Percentiles rank a stretch among this genome's conserved stretches.
Evolutionary conservation across 2,329 filamentous ascomycete genomes (phyloP).

Genomic region (Penicillium sclerotigenum): DNA sequence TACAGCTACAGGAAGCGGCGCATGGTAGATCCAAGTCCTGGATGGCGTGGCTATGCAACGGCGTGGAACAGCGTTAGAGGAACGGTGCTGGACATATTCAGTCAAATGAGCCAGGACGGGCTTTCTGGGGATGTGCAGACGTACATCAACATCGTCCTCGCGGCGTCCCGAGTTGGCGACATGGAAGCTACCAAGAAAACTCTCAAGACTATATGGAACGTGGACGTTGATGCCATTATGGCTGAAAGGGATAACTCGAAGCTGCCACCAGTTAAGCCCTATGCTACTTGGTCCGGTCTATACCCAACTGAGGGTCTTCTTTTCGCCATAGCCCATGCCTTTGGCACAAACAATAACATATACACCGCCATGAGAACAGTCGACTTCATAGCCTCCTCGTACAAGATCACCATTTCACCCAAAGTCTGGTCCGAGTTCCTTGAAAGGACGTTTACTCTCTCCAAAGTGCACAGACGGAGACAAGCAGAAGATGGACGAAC

Average conservation of each 20-base stretch:
- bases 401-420: constrained; percentile 55
- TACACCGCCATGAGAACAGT: constrained; percentile 57
- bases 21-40: constrained; percentile 10
- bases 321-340: constrained; percentile 64
- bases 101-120: constrained; percentile 47
- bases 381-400: constrained; percentile 60
- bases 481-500: constrained; percentile 7
- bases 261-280: constrained; percentile 37
- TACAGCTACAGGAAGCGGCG: constrained; percentile 32
- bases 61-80: constrained; percentile 33
- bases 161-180: constrained; percentile 53
- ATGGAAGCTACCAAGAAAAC: constrained; percentile 46
- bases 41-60: constrained; percentile 34
- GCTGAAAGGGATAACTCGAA: constrained; percentile 31
- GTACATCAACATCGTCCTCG: constrained; percentile 53
- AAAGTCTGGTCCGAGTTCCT: constrained; percentile 65
- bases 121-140: constrained; percentile 51
- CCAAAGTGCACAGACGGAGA: constrained; percentile 28
- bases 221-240: constrained; percentile 48
- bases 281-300: constrained; percentile 52
- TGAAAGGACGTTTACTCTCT: constrained; percentile 63
- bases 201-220: constrained; percentile 53
- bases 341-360: constrained; percentile 64
- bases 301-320: constrained; percentile 60
- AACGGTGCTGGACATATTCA: constrained; percentile 43